Evolutionary conservation across 768 basidiomycete species (phyloP).

Genomic region (Leccinum subgranulosum): DNA sequence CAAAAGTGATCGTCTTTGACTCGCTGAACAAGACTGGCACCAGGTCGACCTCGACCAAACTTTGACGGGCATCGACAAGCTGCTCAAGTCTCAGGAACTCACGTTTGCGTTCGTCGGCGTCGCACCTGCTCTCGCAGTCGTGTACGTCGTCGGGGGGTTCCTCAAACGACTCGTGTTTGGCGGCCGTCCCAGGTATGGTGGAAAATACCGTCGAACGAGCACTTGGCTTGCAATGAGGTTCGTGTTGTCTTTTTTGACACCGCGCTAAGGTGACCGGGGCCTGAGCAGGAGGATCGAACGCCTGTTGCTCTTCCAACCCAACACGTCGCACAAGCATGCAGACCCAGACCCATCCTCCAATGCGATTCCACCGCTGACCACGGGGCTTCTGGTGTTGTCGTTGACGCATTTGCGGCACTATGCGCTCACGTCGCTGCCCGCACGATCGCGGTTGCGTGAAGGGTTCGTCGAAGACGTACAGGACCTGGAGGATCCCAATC

Average conservation of each 20-base stretch:
- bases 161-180: slow-evolving; percentile 37
- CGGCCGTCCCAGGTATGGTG: slow-evolving; percentile 55
- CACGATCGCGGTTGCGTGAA: slow-evolving; percentile 58
- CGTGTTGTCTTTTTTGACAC: background rate
- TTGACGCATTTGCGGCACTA: slow-evolving; percentile 64
- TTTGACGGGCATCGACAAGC: too few species aligned
- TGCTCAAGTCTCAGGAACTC: too few species aligned
- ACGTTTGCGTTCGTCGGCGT: too few species aligned
- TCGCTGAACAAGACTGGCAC: too few species aligned
- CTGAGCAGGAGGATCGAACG: slow-evolving; percentile 60
- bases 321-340: slow-evolving; percentile 15
- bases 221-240: slow-evolving; percentile 75
- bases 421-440: slow-evolving; percentile 55
- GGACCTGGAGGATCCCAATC: slow-evolving; percentile 72
- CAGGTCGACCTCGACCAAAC: too few species aligned
- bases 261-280: slow-evolving; percentile 3
- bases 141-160: too few species aligned
- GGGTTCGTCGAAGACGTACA: slow-evolving; percentile 84
- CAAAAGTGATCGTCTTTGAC: too few species aligned
- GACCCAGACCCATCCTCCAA: slow-evolving; percentile 11
- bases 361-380: slow-evolving; percentile 49
- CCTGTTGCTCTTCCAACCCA: slow-evolving; percentile 53
- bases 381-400: slow-evolving; percentile 72
- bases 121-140: too few species aligned
- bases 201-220: slow-evolving; percentile 47